Evolutionary conservation across 2,329 filamentous ascomycete genomes (phyloP).

Genomic region (Penicillium sp.): DNA sequence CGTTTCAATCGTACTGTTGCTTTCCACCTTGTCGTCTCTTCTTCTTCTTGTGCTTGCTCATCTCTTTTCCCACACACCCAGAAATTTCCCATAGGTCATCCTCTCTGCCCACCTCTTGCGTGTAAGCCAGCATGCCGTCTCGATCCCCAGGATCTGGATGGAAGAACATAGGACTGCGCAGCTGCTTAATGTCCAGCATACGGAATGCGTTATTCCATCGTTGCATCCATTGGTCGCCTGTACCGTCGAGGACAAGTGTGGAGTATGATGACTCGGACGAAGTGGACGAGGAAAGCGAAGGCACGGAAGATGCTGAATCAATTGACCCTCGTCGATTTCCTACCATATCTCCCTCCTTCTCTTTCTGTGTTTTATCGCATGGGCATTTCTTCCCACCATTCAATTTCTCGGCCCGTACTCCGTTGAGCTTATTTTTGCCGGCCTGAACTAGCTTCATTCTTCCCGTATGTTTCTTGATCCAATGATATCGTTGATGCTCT

Average conservation of each 20-base stretch:
- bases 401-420: conserved; percentile 35
- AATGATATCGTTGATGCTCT: conserved; percentile 80
- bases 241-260: conserved; percentile 70
- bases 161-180: conserved; percentile 82
- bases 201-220: conserved; percentile 73
- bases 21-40: conserved; percentile 68
- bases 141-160: conserved; percentile 77
- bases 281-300: conserved; percentile 25
- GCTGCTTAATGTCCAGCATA: conserved; percentile 69
- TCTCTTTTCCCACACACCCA: conserved; percentile 76
- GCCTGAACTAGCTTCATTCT: conserved; percentile 56
- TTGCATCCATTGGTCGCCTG: conserved; percentile 67
- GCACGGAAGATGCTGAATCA: conserved; percentile 23
- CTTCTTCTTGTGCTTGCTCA: conserved; percentile 76
- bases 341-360: neutral
- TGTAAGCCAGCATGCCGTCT: conserved; percentile 72
- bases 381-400: conserved; percentile 16
- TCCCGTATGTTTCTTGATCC: conserved; percentile 69
- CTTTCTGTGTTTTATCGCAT: conserved; percentile 2
- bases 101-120: conserved; percentile 64
- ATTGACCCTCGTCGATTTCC: conserved; percentile 21
- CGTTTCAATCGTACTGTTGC: conserved; percentile 43
- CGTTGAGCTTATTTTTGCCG: conserved; percentile 31
- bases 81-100: conserved; percentile 70
- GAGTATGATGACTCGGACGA: conserved; percentile 31